Conservation (phyloP, 306 rosid species). For the Trifolium dubium region DNA sequence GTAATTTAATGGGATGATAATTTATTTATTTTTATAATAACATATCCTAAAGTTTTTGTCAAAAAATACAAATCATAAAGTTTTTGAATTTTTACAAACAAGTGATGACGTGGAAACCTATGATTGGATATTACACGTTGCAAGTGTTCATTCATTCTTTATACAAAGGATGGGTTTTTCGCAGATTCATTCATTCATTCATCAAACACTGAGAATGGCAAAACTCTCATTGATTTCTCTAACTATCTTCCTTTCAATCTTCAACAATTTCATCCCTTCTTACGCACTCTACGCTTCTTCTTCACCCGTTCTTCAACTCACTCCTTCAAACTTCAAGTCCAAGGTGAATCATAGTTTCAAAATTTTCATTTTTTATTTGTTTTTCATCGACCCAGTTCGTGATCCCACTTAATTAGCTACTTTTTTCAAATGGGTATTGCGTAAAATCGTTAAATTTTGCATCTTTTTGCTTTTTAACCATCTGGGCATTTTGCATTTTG, state of each 20-base stretch:
- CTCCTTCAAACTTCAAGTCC: conserved; percentile 92
- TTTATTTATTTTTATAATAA: no score
- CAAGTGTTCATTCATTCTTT: not conserved
- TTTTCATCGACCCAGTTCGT: conserved; percentile 15
- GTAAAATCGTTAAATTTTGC: conserved; percentile 23
- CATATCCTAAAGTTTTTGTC: no score
- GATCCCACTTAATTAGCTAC: conserved; percentile 27
- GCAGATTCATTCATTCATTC: conserved; percentile 31
- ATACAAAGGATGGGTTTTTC: not conserved
- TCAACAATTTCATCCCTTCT: conserved; percentile 48
- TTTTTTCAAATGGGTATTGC: conserved; percentile 25
- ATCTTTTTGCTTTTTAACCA: conserved; percentile 31
- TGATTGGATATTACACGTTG: conserved; percentile 73
- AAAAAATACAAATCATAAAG: no score
- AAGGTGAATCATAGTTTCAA: conserved; percentile 59
- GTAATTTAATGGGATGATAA: no score
- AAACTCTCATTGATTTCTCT: conserved; percentile 40
- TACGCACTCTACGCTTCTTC: conserved; percentile 87
- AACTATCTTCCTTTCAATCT: conserved; percentile 39
- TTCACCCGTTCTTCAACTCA: conserved; percentile 90
- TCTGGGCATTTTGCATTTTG: conserved; percentile 25
- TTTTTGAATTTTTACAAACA: no score
- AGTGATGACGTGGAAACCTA: conserved; percentile 50
- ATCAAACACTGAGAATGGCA: conserved; percentile 34
- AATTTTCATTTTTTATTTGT: conserved; percentile 4